Evolutionary conservation across 192 early-diverging fungal genomes (phyloP), one percentile per base, ranked within the genome.

Genomic region (Coemansia sp.): DNA sequence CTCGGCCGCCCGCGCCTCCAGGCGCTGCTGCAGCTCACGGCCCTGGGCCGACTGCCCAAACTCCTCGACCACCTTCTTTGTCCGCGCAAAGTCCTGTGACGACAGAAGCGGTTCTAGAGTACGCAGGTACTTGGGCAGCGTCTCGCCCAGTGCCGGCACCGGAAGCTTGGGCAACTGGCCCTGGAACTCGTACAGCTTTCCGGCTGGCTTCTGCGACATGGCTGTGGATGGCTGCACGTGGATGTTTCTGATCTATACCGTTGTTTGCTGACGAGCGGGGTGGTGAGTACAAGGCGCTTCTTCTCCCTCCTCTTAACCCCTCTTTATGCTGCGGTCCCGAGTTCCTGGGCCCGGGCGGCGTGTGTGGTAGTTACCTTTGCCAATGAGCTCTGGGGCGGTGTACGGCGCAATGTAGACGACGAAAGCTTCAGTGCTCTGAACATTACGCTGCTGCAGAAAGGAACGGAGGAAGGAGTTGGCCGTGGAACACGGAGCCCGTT

Each of bases 1-100:
- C 58, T 82, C 76, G 17, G 80, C 78, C 3, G 85, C 85, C 35
- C 85, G 80, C 45, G 84, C 84, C 37, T 85, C 36, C 36, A 99
- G 75, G 42, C 94, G 82, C 57, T 82, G 63, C 75, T 96, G 94
- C 31, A 99, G 82, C 67, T 82, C 69, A 45, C 85, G 77, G 34
- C 93, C 94, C 34, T 88, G 85, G n/a, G 85, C 86, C 13, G 88
- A 84, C 49, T 78, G 77, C 9, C 78, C 75, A 65, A 98, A 99
- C 43, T 91, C 85, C 51, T 76, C 54, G 18, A 88, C 91, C 12
- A 74, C 64, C 20, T 59, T 64, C 50, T 78, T 67, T 16, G 88
- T 89, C 32, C 76, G 54, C 36, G 80, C 81, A 50, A 82, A 90
- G 32, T 91, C 87, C 35, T 76, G 78, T 21, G 80, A 78, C 26